A percentile compares a stretch with the other conserved stretches of the same genome.
phyloP scores from a whole-genome alignment of 2,329 filamentous ascomycete species.

The Diaporthe sp. region DNA sequence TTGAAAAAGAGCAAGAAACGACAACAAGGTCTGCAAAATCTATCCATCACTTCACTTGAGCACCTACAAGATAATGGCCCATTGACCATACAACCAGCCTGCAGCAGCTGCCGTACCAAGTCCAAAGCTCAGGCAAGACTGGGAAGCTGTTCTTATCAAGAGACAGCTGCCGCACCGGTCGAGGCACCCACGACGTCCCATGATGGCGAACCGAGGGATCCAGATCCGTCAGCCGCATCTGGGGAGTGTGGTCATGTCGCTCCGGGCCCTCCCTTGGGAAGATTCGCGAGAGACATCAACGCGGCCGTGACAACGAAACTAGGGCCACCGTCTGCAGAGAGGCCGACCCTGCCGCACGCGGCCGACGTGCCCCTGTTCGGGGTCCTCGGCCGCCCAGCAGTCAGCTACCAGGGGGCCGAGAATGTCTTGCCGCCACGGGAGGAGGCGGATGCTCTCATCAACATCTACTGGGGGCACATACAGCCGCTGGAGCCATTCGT shows the following conservation, averaged over 20 bases:
- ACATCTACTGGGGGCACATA: conserved; percentile 61
- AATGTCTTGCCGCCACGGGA: conserved; percentile 60
- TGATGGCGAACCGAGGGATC: not conserved
- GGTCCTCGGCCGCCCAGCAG: not conserved
- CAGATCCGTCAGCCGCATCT: conserved; percentile 31
- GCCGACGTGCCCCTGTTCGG: not conserved
- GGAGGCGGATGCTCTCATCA: conserved; percentile 59
- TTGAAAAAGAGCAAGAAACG: not conserved
- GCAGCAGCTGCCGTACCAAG: not conserved
- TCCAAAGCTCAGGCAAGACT: not conserved
- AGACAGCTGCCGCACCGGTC: not conserved
- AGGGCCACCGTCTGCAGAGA: not conserved
- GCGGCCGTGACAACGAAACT: conserved; percentile 9
- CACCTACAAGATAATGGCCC: conserved; percentile 47
- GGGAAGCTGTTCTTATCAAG: not conserved
- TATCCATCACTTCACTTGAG: conserved; percentile 47
- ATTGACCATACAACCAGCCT: conserved; percentile 41
- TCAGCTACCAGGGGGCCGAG: conserved; percentile 38
- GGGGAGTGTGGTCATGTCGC: conserved; percentile 38
- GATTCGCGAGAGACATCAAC: not conserved
- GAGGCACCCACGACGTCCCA: not conserved
- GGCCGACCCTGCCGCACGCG: not conserved
- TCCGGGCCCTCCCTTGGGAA: not conserved
- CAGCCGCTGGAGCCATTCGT: conserved; percentile 62
- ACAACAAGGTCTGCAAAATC: not conserved